Conservation (phyloP, 176 grass and related monocot species). For the Carex littledalei region DNA sequence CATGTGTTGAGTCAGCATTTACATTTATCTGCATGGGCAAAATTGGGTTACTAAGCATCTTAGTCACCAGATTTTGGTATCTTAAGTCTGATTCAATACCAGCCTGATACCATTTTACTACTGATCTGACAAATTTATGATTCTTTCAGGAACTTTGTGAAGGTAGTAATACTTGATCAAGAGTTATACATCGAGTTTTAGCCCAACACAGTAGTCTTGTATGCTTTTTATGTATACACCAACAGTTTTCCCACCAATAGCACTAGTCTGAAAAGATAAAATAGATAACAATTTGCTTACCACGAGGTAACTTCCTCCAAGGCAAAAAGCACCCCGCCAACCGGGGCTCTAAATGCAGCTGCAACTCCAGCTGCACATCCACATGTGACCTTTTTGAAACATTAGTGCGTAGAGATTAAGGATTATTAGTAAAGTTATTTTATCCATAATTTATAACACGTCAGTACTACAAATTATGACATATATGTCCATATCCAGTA, state of each 20-base stretch:
- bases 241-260: neutral
- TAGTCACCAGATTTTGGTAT: neutral
- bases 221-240: neutral
- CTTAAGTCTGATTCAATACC: neutral
- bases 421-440: slow-evolving; percentile 6
- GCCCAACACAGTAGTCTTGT: neutral
- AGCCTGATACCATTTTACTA: neutral
- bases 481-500: neutral
- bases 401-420: slow-evolving; percentile 45
- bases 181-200: neutral
- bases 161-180: neutral
- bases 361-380: slow-evolving; percentile 99
- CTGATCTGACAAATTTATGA: neutral
- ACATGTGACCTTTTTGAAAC: slow-evolving; percentile 97
- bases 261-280: neutral
- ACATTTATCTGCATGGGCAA: neutral
- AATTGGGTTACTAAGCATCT: neutral
- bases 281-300: slow-evolving; percentile 31
- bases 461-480: neutral
- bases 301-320: slow-evolving; percentile 98
- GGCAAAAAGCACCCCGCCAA: slow-evolving; percentile 96
- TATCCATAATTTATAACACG: neutral
- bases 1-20: neutral
- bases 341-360: slow-evolving; percentile 97
- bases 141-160: neutral